Evolutionary conservation across 257 asterid genomes (phyloP).

Genomic region (Verbena officinalis): DNA sequence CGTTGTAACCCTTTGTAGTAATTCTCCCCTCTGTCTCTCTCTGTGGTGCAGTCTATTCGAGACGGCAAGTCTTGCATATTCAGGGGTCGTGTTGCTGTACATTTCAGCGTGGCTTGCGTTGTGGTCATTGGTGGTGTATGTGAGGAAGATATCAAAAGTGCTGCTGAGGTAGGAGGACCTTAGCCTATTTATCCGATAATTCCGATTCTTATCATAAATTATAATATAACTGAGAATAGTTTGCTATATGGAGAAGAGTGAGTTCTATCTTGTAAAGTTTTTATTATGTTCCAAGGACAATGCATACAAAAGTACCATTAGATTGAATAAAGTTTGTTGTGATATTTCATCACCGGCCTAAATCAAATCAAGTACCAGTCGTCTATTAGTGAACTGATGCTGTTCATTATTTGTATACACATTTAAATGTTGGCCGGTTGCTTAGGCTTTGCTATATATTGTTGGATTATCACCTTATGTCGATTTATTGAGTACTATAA

Average conservation of each 20-base stretch:
- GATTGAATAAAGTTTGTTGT: too few species aligned
- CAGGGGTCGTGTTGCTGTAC: conserved; percentile 75
- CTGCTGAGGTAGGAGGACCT: conserved; percentile 54
- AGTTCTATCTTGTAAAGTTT: too few species aligned
- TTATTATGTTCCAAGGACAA: too few species aligned
- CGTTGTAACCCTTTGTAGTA: too few species aligned
- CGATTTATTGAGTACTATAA: too few species aligned
- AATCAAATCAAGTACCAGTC: conserved; percentile 2
- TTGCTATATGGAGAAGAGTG: conserved; percentile 26
- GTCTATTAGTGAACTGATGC: not conserved
- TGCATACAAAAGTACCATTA: too few species aligned
- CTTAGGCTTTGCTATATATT: conserved; percentile 16
- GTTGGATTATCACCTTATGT: too few species aligned
- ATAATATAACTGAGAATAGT: conserved; percentile 16
- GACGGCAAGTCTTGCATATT: conserved; percentile 48
- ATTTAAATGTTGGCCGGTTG: conserved; percentile 17
- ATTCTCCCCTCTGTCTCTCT: not conserved
- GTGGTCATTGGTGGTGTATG: conserved; percentile 75
- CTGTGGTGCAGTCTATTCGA: conserved; percentile 62
- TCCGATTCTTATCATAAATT: conserved; percentile 12
- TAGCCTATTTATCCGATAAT: too few species aligned
- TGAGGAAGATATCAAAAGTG: conserved; percentile 73
- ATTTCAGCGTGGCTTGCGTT: conserved; percentile 83
- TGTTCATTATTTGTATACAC: conserved; percentile 21
- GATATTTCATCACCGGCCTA: conserved; percentile 18